Percentiles rank a stretch among this genome's conserved stretches.
Evolutionary conservation across 352 stramenopile species (phyloP).

Genomic region (Globisporangium nodosum): DNA sequence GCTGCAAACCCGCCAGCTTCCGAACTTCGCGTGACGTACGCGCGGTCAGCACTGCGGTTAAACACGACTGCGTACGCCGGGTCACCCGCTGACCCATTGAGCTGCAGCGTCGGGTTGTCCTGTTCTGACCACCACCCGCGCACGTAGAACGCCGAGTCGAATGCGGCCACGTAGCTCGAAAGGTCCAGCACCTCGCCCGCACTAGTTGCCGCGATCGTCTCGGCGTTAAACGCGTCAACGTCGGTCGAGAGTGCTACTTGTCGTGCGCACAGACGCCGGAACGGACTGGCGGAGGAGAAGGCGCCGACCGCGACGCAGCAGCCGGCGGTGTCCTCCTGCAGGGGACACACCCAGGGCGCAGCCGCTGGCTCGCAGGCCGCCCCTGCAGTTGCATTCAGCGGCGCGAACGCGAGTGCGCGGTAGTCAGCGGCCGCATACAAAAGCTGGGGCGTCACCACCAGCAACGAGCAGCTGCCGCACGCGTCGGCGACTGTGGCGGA

Average conservation of each 20-base stretch:
- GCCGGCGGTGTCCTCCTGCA: constrained; percentile 1
- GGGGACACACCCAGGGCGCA: constrained; percentile 14
- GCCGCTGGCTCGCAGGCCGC: constrained; percentile 12
- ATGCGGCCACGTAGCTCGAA: constrained; percentile 1
- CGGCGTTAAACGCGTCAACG: neutral
- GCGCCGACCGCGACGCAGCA: constrained; percentile 14
- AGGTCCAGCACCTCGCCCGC: constrained; percentile 1
- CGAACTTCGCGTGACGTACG: neutral
- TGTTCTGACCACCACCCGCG: constrained; percentile 10
- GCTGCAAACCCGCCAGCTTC: no score
- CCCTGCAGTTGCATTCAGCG: neutral
- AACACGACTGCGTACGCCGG: no score
- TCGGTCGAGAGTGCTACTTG: neutral
- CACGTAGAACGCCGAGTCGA: constrained; percentile 11
- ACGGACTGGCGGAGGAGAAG: constrained; percentile 2
- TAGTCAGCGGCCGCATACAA: constrained; percentile 7
- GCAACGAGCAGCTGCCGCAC: constrained; percentile 1
- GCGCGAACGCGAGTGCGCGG: neutral
- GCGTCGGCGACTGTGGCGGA: neutral
- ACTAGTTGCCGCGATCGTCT: neutral
- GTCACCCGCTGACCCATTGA: no score
- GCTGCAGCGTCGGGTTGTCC: no score
- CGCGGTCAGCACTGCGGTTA: neutral
- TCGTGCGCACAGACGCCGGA: constrained; percentile 8
- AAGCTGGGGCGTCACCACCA: constrained; percentile 1